Conservation (phyloP, 257 asterid genomes). For the Pogostemon cablin region DNA sequence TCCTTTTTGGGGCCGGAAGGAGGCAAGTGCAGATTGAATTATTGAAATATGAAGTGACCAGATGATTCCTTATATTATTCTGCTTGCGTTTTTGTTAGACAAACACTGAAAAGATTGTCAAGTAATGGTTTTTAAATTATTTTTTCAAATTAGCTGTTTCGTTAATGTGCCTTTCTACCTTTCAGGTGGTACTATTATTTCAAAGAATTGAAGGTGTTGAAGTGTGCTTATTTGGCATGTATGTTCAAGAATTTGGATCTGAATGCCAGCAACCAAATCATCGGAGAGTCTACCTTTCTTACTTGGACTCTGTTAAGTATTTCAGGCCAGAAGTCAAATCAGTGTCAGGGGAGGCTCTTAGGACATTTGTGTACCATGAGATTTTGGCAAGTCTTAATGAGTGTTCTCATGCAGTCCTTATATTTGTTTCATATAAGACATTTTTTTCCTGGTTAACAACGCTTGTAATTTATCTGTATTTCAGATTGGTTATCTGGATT, state of each 20-base stretch:
- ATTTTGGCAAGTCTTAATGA: slow-evolving; percentile 68
- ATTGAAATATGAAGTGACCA: background rate
- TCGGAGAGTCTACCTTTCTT: slow-evolving; percentile 97
- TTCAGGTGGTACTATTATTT: slow-evolving; percentile 85
- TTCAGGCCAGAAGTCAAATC: slow-evolving; percentile 95
- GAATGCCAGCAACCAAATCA: slow-evolving; percentile 96
- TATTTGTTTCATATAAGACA: slow-evolving; percentile 21
- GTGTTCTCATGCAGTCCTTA: slow-evolving; percentile 22
- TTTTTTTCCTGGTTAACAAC: slow-evolving; percentile 12
- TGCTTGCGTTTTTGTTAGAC: slow-evolving; percentile 4
- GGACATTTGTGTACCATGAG: slow-evolving; percentile 97
- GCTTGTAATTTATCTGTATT: slow-evolving; percentile 29
- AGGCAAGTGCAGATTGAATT: background rate
- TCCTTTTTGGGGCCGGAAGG: background rate
- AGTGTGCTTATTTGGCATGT: slow-evolving; percentile 99
- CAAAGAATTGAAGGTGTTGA: slow-evolving; percentile 99
- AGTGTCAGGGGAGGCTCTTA: slow-evolving; percentile 96
- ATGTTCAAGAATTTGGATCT: slow-evolving; percentile 97
- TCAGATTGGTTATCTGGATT: slow-evolving; percentile 95
- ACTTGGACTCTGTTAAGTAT: slow-evolving; percentile 96
- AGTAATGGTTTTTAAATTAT: slow-evolving; percentile 2
- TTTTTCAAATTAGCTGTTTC: slow-evolving; percentile 4
- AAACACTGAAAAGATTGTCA: slow-evolving; percentile 8
- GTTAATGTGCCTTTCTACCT: slow-evolving; percentile 26
- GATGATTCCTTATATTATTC: background rate